Evolutionary conservation across 2,329 filamentous ascomycete species (phyloP), one percentile per base, ranked within the genome.

Genomic region (Xylariaceae sp.): DNA sequence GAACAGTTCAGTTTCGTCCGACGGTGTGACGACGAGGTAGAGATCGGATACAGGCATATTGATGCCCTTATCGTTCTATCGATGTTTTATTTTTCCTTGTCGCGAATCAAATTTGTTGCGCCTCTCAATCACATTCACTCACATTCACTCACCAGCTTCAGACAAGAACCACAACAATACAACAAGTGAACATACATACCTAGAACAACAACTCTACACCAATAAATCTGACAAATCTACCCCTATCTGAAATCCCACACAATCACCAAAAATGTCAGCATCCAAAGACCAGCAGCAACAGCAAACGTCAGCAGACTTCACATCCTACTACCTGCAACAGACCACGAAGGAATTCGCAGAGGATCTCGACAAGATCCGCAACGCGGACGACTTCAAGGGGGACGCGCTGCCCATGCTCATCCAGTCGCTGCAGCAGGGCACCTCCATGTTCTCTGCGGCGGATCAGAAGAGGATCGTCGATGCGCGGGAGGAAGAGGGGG

Each of bases 341-440:
- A 77, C 85, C 4, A 89, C 88, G 0, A 77, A 79, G 54, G 88
- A 92, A 71, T 85, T 92, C 58, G 84, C 86, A 10, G 86, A 90
- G 65, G 89, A 92, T 70, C 79, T 92, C 44, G 85, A 90, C 74
- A 84, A 85, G 72, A 78, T 91, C 62, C 83, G 88, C 64, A 67
- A 64, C 45, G 86, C 88, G 8, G 82, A 85, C 66, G 89, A 92
- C 73, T 92, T 91, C 75, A 86, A 84, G 69, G 77, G 77, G 60
- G 84, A 85, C 55, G 82, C 82, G 2, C 79, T 90, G 35, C 78
- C 80, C 4, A 80, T 90, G 69, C 79, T 92, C 48, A 80, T 92
- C 39, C 78, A 82, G 67, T 87, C 88, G 2, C 72, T 92, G 65
- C 82, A 84, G 74, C 88, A 91, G 68, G 88, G 88, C 0, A 81